Percentiles rank a stretch among this genome's conserved stretches.
Evolutionary conservation across 1,284 basidiomycete species (phyloP).

Genomic region (Xerocomus alliaceus): DNA sequence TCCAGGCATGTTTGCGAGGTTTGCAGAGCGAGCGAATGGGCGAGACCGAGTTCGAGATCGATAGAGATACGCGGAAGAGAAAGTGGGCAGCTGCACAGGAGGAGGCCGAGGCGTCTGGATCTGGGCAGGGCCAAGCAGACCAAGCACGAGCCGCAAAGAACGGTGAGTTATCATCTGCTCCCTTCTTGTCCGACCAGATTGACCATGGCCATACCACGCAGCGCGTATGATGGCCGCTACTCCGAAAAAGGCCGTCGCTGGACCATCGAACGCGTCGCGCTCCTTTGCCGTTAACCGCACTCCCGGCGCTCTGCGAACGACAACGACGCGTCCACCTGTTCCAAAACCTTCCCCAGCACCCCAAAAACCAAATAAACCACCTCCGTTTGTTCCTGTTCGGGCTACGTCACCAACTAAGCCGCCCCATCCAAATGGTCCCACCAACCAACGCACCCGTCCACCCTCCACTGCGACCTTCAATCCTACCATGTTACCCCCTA

Average conservation of each 20-base stretch:
- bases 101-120: slow-evolving; percentile 50
- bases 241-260: slow-evolving; percentile 57
- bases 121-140: slow-evolving; percentile 41
- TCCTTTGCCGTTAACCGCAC: slow-evolving; percentile 51
- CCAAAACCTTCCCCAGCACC: slow-evolving; percentile 60
- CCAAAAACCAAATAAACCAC: slow-evolving; percentile 50
- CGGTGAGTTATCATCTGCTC: slow-evolving; percentile 48
- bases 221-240: slow-evolving; percentile 60
- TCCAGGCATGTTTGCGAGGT: slow-evolving; percentile 69
- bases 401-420: slow-evolving; percentile 57
- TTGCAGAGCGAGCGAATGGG: slow-evolving; percentile 64
- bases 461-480: slow-evolving; percentile 78
- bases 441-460: slow-evolving; percentile 46
- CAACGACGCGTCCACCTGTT: slow-evolving; percentile 43
- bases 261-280: slow-evolving; percentile 52
- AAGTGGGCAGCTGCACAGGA: slow-evolving; percentile 75
- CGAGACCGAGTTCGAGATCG: slow-evolving; percentile 61
- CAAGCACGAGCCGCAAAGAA: slow-evolving; percentile 61
- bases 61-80: slow-evolving; percentile 70
- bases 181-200: not conserved
- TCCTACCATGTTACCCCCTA: slow-evolving; percentile 61
- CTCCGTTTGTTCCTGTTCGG: slow-evolving; percentile 34
- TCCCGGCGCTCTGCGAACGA: slow-evolving; percentile 48
- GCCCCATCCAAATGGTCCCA: not conserved
- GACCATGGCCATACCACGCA: slow-evolving; percentile 32